Percentiles rank a stretch among this genome's conserved stretches.
Evolutionary conservation across 257 asterid genomes (phyloP).

Genomic region (Ilex asprella): DNA sequence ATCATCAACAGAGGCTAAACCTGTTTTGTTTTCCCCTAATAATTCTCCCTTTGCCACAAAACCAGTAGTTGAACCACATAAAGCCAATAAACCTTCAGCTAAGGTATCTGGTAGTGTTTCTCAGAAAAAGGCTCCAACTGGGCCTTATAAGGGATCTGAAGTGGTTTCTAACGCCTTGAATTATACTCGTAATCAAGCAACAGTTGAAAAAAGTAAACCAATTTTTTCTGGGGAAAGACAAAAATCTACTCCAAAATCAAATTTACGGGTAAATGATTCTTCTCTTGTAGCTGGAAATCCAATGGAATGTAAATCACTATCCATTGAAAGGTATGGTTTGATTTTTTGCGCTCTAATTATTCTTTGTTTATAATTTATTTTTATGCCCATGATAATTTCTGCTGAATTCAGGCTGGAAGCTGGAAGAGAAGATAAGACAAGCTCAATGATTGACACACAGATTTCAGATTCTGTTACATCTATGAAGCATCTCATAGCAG

Average conservation of each 20-base stretch:
- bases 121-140: slow-evolving; percentile 42
- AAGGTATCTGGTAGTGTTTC: slow-evolving; percentile 32
- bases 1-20: slow-evolving; percentile 34
- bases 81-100: slow-evolving; percentile 29
- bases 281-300: slow-evolving; percentile 36
- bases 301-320: slow-evolving; percentile 26
- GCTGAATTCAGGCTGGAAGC: slow-evolving; percentile 49
- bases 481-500: slow-evolving; percentile 87
- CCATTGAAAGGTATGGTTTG: slow-evolving; percentile 52
- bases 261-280: slow-evolving; percentile 31
- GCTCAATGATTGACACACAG: slow-evolving; percentile 34
- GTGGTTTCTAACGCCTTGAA: slow-evolving; percentile 31
- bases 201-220: slow-evolving; percentile 43
- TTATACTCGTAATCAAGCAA: slow-evolving; percentile 33
- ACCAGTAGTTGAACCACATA: slow-evolving; percentile 37
- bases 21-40: slow-evolving; percentile 41
- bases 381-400: slow-evolving; percentile 24
- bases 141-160: slow-evolving; percentile 19
- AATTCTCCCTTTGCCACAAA: slow-evolving; percentile 36
- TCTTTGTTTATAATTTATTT: slow-evolving; percentile 6
- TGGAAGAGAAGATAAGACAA: slow-evolving; percentile 36
- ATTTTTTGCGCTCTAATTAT: slow-evolving; percentile 10
- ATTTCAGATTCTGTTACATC: slow-evolving; percentile 47
- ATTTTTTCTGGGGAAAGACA: slow-evolving; percentile 42
- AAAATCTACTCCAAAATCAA: slow-evolving; percentile 45